Base-by-base conservation (phyloP, 441 rosid species). In the Isatis lusitanica region DNA sequence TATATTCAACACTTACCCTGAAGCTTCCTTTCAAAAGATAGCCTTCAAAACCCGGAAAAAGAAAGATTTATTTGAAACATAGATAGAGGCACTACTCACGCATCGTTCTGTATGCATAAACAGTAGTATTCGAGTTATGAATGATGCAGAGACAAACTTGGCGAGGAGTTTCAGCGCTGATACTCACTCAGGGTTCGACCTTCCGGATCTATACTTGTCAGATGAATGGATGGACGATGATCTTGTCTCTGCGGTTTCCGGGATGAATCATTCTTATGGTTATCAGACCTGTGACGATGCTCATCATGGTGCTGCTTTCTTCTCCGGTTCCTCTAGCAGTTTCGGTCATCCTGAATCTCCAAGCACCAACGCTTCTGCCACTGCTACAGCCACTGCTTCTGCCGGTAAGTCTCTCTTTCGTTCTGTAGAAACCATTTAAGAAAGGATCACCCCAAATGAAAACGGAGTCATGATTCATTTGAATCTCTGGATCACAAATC, bases 201-300 rank as follows among this genome's bases (percentile, higher is more conserved):
- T 86, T 16, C 70, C 87, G 1, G 94, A 88, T 10, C 78, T 82
- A 69, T 67, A 83, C 16, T 64, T 67, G 46, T 78, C 85, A 24
- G 92, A 84, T 38, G 87, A 80, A 58, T 86, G 89, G 96, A 26
- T 71, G 30, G 90, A 86, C 33, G 88, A 83, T 12, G 79, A 85
- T 71, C 87, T 83, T 17, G 68, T 79, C 2, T 69, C 81, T 58
- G 61, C 57, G 15, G 63, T 74, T 66, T 71, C 85, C 0, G 85
- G 26, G 76, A 64, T 76, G 78, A 78, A 39, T 68, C 71, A 63
- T 5, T 87, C 82, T 52, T 77, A 76, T 16, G 77, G 75, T 62
- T 69, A 85, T 74, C 83, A 73, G 63, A 78, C 80, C 11, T 62
- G 48, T 73, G 85, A 75, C 44, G 74, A 71, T 36, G 79, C 74